phyloP scores from a whole-genome alignment of 2,329 filamentous ascomycete species.

The Ophiostoma sp. region DNA sequence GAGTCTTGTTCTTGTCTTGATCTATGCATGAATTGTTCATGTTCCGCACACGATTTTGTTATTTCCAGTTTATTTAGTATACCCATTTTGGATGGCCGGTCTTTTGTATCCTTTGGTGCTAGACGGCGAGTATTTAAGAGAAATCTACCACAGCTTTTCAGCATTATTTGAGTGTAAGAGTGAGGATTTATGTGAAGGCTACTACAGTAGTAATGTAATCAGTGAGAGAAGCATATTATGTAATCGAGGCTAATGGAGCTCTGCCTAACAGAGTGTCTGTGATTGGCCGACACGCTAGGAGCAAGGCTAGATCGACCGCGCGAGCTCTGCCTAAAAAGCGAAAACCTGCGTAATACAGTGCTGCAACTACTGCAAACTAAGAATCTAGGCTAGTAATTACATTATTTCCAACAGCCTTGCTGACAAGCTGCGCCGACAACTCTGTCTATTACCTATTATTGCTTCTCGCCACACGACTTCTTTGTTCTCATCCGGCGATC shows the following conservation, averaged over 20 bases:
- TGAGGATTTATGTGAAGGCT: not conserved
- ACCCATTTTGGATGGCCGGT: constrained; percentile 14
- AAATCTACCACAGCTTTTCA: constrained; percentile 14
- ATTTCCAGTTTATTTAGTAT: constrained; percentile 10
- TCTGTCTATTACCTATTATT: not conserved
- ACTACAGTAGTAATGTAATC: not conserved
- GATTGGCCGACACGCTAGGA: constrained; percentile 12
- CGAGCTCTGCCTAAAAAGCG: not conserved
- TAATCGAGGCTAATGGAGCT: not conserved
- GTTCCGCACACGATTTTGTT: constrained; percentile 13
- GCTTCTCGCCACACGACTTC: not conserved
- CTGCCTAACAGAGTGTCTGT: not conserved
- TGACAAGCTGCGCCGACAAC: not conserved
- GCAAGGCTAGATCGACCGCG: constrained; percentile 8
- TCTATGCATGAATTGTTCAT: not conserved
- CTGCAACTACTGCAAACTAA: not conserved
- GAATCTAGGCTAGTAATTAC: not conserved
- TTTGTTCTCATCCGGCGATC: not conserved
- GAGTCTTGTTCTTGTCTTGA: not conserved
- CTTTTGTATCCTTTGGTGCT: constrained; percentile 6
- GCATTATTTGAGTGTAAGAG: not conserved
- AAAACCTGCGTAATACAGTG: not conserved
- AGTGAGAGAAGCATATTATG: not conserved
- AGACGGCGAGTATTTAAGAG: constrained; percentile 11
- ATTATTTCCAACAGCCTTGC: constrained; percentile 8